Evolutionary conservation across 192 early-diverging fungal genomes (phyloP).

Genomic region (Coemansia sp.): DNA sequence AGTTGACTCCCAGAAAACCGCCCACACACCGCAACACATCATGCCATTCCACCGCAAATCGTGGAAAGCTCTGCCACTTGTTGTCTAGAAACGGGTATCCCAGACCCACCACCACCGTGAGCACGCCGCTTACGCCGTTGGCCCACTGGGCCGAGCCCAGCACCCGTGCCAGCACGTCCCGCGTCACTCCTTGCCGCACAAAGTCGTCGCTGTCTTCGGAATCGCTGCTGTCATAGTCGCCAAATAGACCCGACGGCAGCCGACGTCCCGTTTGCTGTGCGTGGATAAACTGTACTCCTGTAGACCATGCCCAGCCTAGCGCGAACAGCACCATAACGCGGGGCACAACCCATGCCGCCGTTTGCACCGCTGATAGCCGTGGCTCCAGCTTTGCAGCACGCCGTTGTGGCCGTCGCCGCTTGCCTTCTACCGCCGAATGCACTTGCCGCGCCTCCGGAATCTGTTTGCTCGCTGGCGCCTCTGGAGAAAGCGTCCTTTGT

Average conservation of each 20-base stretch:
- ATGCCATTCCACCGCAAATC: slow-evolving; percentile 25
- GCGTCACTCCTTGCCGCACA: slow-evolving; percentile 18
- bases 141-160: slow-evolving; percentile 37
- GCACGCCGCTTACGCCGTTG: slow-evolving; percentile 30
- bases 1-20: slow-evolving; percentile 51
- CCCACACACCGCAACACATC: slow-evolving; percentile 46
- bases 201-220: slow-evolving; percentile 24
- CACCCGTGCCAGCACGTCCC: slow-evolving; percentile 38
- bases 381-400: slow-evolving; percentile 3
- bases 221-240: slow-evolving; percentile 15
- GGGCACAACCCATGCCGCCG: slow-evolving; percentile 42
- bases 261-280: slow-evolving; percentile 21
- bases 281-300: slow-evolving; percentile 47
- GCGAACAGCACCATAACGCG: slow-evolving; percentile 39
- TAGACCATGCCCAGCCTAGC: slow-evolving; percentile 46
- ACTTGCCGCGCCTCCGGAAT: background rate
- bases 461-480: background rate
- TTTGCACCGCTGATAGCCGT: slow-evolving; percentile 20
- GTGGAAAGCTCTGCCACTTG: slow-evolving; percentile 36
- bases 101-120: slow-evolving; percentile 37
- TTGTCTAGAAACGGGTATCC: slow-evolving; percentile 44
- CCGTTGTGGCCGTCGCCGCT: background rate
- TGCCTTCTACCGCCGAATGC: slow-evolving; percentile 1
- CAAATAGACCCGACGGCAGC: background rate
- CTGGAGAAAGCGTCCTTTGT: background rate